Base-by-base conservation (phyloP, 176 grass and related monocot genomes). In the Oryza coarctata region DNA sequence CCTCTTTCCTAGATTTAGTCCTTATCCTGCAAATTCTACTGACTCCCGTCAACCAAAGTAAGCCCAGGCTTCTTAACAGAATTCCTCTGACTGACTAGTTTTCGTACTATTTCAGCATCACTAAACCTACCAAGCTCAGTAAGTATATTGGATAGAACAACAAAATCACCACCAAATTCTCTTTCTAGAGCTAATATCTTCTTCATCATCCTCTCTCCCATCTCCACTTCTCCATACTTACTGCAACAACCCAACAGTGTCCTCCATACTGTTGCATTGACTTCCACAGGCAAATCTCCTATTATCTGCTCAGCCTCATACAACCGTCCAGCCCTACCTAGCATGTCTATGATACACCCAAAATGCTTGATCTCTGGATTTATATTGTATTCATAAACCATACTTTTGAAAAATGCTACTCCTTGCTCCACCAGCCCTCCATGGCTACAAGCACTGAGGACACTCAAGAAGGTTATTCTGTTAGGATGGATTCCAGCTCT, bases 391-490 rank as follows among this genome's bases (percentile, higher is more conserved):
- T 91, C 89, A 31, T 83, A 87, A 17, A 91, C 82, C 92, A 94
- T 94, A 81, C 38, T 80, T 65, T 47, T 89, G 78, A 94, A 89
- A 58, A 91, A 89, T 9, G 32, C 33, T 28, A 94, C 32, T 52
- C 92, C 92, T 85, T 89, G 77, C 36, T 94, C 87, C 39, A 91
- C 92, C 35, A 94, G 78, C 8, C 92, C 92, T 44, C 92, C 89
- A 72, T 94, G 92, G 70, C 65, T 91, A 66, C 92, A 94, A 29
- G 89, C 92, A 85, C 77, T 82, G 23, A 94, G 72, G 13, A 85
- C 82, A 58, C 89, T 85, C 27, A 94, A 84, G 77, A 94, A 91
- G 18, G 86, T 89, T 73, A 94, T 76, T 33, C 77, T 84, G 74
- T 89, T 91, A 30, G 92, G 92, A 27, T 7, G 85, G 22, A 91